Evolutionary conservation across 257 asterid genomes (phyloP), one percentile per base, ranked within the genome.

Genomic region (Datura wrightii): DNA sequence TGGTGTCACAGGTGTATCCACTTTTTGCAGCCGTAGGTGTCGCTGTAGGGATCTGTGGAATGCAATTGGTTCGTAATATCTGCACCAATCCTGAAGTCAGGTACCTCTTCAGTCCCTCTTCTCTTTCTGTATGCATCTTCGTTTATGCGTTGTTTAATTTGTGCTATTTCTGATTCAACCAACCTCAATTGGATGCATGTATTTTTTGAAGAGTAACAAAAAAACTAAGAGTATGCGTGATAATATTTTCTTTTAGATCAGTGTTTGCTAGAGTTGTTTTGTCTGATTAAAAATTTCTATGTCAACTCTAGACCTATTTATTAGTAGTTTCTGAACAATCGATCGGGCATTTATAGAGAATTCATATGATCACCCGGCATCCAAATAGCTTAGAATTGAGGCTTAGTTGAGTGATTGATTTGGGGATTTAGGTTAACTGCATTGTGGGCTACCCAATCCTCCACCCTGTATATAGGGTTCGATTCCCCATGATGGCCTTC

Each of bases 11-110:
- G 99, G 99, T 92, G 4, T 94, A 90, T 84, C 99, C 99, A 46
- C 84, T 95, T 92, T 95, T 95, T 86, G 97, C 95, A 8, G 93
- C 98, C 36, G 94, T 92, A 66, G 98, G 98, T 10, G 90, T 95
- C 8, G 97, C 99, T 65, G 95, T 95, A 54, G 99, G 97, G 54
- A 93, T 94, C 74, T 95, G 98, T 84, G 97, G 96, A 34, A 91
- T 93, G 96, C 98, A 95, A 69, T 89, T 94, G 95, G 83, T 96
- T 79, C 97, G 98, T 54, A 96, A 94, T 88, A 94, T 96, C 46
- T 62, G 87, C 59, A 85, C 72, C 55, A 96, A 96, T 54, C 98
- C 99, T 65, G 97, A 96, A 94, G 99, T 96, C 93, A 91, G 99
- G 99, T 96, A 91, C 3, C n/a, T 3, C 2, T 71, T 42, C 56